A percentile compares a stretch with the other conserved stretches of the same genome.
These are phyloP conservation scores for Fusarium redolens DNA, from an alignment of 2,329 filamentous ascomycete genomes.

Conservation along the genomic window DNA sequence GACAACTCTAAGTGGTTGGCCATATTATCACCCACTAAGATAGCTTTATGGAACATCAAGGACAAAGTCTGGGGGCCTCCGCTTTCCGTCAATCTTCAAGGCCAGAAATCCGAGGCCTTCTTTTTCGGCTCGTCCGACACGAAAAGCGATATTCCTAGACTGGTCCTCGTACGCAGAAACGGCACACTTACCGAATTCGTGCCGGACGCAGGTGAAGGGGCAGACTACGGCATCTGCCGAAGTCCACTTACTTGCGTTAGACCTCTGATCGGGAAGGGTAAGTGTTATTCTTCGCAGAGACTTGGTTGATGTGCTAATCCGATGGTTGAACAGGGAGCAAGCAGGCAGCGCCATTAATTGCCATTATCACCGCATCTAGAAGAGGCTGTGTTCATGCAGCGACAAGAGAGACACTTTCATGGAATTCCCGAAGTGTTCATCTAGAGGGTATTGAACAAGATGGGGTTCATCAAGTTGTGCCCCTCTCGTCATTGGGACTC, in stretches of 20 bases:
- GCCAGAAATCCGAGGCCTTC: slow-evolving; percentile 70
- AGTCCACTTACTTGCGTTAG: slow-evolving; percentile 64
- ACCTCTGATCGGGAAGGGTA: slow-evolving; percentile 59
- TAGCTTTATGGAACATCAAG: slow-evolving; percentile 72
- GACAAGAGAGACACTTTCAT: slow-evolving; percentile 55
- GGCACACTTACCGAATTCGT: slow-evolving; percentile 71
- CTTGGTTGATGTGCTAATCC: neutral
- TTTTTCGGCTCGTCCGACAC: slow-evolving; percentile 66
- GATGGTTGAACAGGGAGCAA: slow-evolving; percentile 16
- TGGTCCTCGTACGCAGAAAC: slow-evolving; percentile 73
- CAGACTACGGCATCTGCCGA: slow-evolving; percentile 62
- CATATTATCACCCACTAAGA: slow-evolving; percentile 67
- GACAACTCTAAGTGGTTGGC: slow-evolving; percentile 73
- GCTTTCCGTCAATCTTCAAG: slow-evolving; percentile 60
- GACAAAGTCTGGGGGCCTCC: slow-evolving; percentile 67
- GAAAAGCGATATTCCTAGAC: slow-evolving; percentile 52
- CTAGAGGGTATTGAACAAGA: slow-evolving; percentile 59
- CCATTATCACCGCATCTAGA: slow-evolving; percentile 60
- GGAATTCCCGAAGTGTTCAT: slow-evolving; percentile 62
- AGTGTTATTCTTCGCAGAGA: slow-evolving; percentile 25
- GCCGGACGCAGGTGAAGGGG: slow-evolving; percentile 55
- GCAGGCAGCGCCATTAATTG: slow-evolving; percentile 24
- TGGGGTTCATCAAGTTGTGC: slow-evolving; percentile 65
- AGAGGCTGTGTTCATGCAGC: slow-evolving; percentile 63
- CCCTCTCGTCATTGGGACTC: slow-evolving; percentile 66